Base-by-base conservation (phyloP, 2,329 filamentous ascomycete species). In the Penicillium sclerotiorum region DNA sequence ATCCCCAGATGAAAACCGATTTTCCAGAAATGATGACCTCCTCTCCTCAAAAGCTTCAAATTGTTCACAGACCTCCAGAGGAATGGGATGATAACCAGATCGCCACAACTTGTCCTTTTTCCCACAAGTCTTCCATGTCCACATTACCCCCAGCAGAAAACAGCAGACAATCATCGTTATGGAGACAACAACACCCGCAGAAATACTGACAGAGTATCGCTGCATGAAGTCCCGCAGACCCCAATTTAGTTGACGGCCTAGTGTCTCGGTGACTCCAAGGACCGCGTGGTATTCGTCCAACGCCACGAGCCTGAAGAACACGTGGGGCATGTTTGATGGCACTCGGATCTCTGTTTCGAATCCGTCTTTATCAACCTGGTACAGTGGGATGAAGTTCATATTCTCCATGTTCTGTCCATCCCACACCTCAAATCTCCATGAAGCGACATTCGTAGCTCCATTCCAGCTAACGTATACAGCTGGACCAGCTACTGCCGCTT, bases 391-490 rank as follows among this genome's bases (percentile, higher is more conserved):
- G 9, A 40, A 40, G 4, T 40, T 40, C 38, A 40, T 40, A 7
- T 40, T 15, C 5, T 27, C 18, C 38, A 40, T 28, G 8, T 40
- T 11, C 15, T 25, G 8, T 8, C 38, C 38, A 40, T 40, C 38
- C 38, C 38, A 40, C 20, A 21, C 17, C 8, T 43, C 40, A n/a
- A 43, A 21, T 22, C 27, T 30, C 67, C 57, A 73, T 30, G 15
- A 52, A 45, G 36, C 56, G 28, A 66, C 69, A 55, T 76, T 70
- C 0, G 75, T 77, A 7, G 75, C 75, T 0, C 75, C 75, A 38
- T 77, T 77, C 76, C 75, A 77, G 55, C 71, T 73, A 2, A 73
- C 71, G 40, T 72, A 74, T 4, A 75, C 56, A 1, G 56, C 52
- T 4, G 61, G 54, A 8, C 58, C 53, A 48, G 66, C 41, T 65